Conservation (phyloP, 129 eudicot species). For the Pseudognaphalium luteoalbum region DNA sequence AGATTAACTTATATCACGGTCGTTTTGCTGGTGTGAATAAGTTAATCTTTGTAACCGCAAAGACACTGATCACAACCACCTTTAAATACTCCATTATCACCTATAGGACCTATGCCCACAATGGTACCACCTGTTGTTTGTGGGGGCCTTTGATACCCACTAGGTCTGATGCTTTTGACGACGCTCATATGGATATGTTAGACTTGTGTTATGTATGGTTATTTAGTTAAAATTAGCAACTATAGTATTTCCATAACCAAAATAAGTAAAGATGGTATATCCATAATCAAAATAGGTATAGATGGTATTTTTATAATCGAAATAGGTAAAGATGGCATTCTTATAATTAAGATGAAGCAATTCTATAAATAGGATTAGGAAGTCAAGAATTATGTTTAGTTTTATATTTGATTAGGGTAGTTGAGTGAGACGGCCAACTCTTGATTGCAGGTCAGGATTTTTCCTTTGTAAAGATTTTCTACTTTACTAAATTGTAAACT, state of each 20-base stretch:
- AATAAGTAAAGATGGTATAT: background rate
- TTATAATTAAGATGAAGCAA: background rate
- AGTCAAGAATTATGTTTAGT: background rate
- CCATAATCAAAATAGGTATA: background rate
- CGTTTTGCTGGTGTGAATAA: background rate
- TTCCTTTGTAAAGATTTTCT: background rate
- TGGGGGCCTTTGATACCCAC: too few relatives aligned
- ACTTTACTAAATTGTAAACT: too few relatives aligned
- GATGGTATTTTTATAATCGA: background rate
- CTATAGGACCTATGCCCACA: background rate
- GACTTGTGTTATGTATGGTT: background rate
- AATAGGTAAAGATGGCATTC: background rate
- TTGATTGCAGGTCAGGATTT: background rate
- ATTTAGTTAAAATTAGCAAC: background rate
- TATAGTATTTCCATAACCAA: slow-evolving; percentile 1
- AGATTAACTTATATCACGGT: background rate
- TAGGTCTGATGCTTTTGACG: background rate
- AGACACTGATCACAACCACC: background rate
- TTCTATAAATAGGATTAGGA: slow-evolving; percentile 13
- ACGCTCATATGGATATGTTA: background rate
- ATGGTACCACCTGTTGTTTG: background rate
- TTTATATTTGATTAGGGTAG: background rate
- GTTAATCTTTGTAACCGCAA: background rate
- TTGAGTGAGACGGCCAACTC: background rate
- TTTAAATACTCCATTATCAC: background rate